These are phyloP conservation scores for Achlya hypogyna DNA, from an alignment of 352 stramenopile genomes.

Conservation along the genomic window DNA sequence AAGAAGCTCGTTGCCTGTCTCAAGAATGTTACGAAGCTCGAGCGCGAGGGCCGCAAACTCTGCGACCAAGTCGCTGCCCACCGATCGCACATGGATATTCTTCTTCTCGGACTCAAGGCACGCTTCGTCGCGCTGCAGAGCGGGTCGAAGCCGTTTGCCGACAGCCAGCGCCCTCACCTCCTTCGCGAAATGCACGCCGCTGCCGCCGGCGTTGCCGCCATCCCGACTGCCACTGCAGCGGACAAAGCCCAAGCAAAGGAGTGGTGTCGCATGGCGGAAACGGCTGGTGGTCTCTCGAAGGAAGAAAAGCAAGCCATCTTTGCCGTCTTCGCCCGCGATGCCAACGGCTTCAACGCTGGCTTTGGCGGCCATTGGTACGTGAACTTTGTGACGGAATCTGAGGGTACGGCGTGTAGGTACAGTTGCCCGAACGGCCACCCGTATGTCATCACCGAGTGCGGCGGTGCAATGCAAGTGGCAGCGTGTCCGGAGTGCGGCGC, in stretches of 20 bases:
- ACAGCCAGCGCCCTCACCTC: background rate
- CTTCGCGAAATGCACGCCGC: background rate
- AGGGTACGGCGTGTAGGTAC: constrained; percentile 47
- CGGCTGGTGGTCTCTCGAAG: constrained; percentile 22
- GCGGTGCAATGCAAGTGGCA: constrained; percentile 53
- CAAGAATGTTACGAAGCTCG: too few species aligned
- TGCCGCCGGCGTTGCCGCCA: background rate
- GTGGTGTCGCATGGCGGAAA: constrained; percentile 28
- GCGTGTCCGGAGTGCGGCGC: constrained; percentile 62
- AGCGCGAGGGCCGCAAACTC: background rate
- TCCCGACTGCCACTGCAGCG: background rate
- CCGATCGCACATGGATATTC: background rate
- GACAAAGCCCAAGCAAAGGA: background rate
- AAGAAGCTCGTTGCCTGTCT: too few species aligned
- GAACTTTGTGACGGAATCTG: constrained; percentile 28
- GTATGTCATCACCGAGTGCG: constrained; percentile 79
- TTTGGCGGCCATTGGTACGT: constrained; percentile 28
- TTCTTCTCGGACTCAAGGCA: background rate
- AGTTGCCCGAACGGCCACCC: constrained; percentile 72
- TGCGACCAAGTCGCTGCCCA: background rate
- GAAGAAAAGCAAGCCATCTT: constrained; percentile 21
- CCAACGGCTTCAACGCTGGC: background rate
- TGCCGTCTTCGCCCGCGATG: constrained; percentile 5
- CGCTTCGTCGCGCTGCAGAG: background rate
- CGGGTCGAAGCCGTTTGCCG: background rate